Evolutionary conservation across 129 eudicot species (phyloP), one percentile per base, ranked within the genome.

Genomic region (Tanacetum coccineum): DNA sequence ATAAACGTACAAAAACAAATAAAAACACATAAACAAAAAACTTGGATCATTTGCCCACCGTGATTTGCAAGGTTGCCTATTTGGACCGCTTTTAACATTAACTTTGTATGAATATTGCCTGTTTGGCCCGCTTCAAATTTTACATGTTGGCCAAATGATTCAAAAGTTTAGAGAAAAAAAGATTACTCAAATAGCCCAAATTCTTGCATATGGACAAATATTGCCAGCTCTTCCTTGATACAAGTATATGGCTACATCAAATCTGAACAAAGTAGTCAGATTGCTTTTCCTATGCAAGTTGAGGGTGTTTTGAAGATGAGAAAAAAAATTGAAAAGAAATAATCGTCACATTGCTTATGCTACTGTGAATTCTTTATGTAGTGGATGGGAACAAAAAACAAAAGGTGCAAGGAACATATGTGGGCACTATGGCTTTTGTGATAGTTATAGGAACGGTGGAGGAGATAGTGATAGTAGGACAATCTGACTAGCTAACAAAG

Each of bases 401-500:
- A 66, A 3, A 70, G 66, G 57, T 70, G 73, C 73, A 69, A 56
- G 74, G 56, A 70, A 70, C 64, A 70, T 70, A 3, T 44, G 74
- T 70, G 74, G 74, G 45, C 65, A 70, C 66, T 70, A 42, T 15
- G 56, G 66, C 57, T 70, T 57, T 70, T 66, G 66, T 44, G 74
- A 56, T 56, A 40, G 56, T 56, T 46, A 56, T 57, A 42, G 56
- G 44, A 70, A 50, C 46, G 74, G 66, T 70, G 74, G 74, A 40
- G 74, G 53, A 56, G 74, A 70, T 70, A 44, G 74, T 57, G 74
- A 44, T 44, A 40, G 56, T 70, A 70, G 78, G 78, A 62, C 66
- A 67, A 61, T 15, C 78, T 76, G 71, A 50, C 67, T 76, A 64
- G 64, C 70, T 52, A 74, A 59, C 74, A 70, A 64, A 51, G 61